Percentiles rank a stretch among this genome's conserved stretches.
Evolutionary conservation across 805 yeast genomes (phyloP).

Genomic region (Hanseniaspora mollemarum): DNA sequence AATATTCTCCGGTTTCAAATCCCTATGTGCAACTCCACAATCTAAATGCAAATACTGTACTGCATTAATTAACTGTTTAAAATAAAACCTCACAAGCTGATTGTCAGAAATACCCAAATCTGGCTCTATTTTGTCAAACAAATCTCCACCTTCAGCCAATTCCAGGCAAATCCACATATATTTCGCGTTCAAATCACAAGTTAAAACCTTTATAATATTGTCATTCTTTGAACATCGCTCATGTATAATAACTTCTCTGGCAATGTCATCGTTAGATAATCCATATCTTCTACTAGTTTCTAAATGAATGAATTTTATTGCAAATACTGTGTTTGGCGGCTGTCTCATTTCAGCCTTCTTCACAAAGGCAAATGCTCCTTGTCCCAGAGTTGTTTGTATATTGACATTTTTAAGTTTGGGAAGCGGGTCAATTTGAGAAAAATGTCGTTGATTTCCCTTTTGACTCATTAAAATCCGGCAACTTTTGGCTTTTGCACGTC

Average conservation of each 20-base stretch:
- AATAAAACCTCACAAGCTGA: conserved; percentile 57
- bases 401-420: conserved; percentile 40
- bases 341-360: conserved; percentile 37
- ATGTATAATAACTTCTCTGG: conserved; percentile 49
- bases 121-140: conserved; percentile 69
- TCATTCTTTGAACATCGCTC: conserved; percentile 46
- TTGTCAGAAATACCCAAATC: conserved; percentile 52
- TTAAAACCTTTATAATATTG: conserved; percentile 46
- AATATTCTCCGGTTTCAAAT: conserved; percentile 59
- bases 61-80: conserved; percentile 53
- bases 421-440: conserved; percentile 39
- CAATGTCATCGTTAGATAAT: conserved; percentile 33
- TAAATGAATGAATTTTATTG: conserved; percentile 47
- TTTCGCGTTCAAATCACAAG: conserved; percentile 42
- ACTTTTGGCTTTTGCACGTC: too few species aligned
- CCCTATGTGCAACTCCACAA: conserved; percentile 54
- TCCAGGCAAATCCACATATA: conserved; percentile 62
- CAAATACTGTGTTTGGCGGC: conserved; percentile 36
- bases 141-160: conserved; percentile 61
- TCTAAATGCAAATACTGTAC: conserved; percentile 48
- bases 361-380: conserved; percentile 58
- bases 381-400: conserved; percentile 47
- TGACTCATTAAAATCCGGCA: background rate
- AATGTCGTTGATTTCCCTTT: conserved; percentile 18
- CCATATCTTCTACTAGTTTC: conserved; percentile 31